A percentile compares a stretch with the other conserved stretches of the same genome.
phyloP scores from a whole-genome alignment of 2,329 filamentous ascomycete species.

The Apiospora marii region DNA sequence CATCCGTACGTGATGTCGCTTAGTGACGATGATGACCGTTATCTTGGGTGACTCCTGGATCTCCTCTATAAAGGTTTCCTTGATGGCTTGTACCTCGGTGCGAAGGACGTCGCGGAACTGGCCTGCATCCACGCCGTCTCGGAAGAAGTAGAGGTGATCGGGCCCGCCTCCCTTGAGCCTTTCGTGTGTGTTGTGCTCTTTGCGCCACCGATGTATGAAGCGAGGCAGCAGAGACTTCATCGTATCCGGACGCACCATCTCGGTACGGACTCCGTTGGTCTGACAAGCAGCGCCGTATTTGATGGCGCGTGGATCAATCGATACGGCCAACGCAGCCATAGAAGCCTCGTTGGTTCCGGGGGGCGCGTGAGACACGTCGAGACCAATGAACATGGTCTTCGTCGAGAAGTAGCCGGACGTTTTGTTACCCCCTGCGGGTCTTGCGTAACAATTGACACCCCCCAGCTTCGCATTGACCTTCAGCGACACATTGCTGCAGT shows the following conservation, averaged over 20 bases:
- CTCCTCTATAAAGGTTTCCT: constrained; percentile 58
- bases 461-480: constrained; percentile 97
- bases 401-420: constrained; percentile 49
- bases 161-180: constrained; percentile 64
- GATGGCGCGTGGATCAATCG: constrained; percentile 72
- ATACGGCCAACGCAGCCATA: constrained; percentile 87
- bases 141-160: constrained; percentile 85
- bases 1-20: constrained; percentile 95
- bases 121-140: constrained; percentile 89
- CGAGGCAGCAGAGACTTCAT: constrained; percentile 70
- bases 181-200: constrained; percentile 24
- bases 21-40: constrained; percentile 87
- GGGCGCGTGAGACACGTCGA: constrained; percentile 86
- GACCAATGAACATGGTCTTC: constrained; percentile 85
- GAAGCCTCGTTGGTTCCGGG: constrained; percentile 74
- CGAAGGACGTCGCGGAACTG: constrained; percentile 83
- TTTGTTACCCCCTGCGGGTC: constrained; percentile 30
- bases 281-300: constrained; percentile 82
- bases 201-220: constrained; percentile 71
- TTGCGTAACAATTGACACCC: constrained; percentile 70
- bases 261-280: constrained; percentile 82
- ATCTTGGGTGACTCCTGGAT: constrained; percentile 65
- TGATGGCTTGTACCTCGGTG: constrained; percentile 77
- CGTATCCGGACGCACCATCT: constrained; percentile 77
- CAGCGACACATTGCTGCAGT: constrained; percentile 93